phyloP scores from a whole-genome alignment of 371 early-diverging fungal species.

The Mucor circinelloides region DNA sequence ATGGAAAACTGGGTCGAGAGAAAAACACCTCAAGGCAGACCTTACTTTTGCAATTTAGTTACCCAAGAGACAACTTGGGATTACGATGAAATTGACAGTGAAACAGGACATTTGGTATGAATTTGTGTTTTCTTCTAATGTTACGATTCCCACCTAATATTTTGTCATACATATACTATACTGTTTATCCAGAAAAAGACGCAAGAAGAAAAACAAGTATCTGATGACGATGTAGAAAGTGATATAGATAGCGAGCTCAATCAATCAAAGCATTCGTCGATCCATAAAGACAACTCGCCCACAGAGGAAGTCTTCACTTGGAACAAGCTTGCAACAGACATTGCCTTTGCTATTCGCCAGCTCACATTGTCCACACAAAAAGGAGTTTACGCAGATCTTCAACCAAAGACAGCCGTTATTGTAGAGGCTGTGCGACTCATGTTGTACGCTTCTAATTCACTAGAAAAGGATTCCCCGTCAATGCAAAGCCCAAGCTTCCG shows the following conservation, averaged over 20 bases:
- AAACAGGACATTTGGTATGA: conserved; percentile 42
- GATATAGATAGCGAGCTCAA: not conserved
- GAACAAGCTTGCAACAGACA: conserved; percentile 53
- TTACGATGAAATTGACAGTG: conserved; percentile 42
- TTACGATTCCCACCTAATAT: not conserved
- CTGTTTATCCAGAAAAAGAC: conserved; percentile 3
- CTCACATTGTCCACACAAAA: conserved; percentile 64
- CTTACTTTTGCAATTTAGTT: conserved; percentile 80
- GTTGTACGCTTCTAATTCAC: conserved; percentile 77
- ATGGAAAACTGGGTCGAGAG: conserved; percentile 62
- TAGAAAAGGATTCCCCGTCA: conserved; percentile 60
- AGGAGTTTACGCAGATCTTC: conserved; percentile 22
- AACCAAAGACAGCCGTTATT: conserved; percentile 39
- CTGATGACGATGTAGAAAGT: conserved; percentile 4
- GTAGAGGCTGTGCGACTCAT: conserved; percentile 80
- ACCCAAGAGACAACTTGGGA: conserved; percentile 82
- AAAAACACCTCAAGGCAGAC: conserved; percentile 61
- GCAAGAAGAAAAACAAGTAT: not conserved
- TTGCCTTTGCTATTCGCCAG: conserved; percentile 65
- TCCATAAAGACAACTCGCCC: not conserved
- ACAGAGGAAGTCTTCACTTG: conserved; percentile 18
- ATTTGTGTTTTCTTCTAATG: not conserved
- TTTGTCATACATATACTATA: not conserved
- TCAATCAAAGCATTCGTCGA: not conserved
- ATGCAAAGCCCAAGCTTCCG: conserved; percentile 60